Evolutionary conservation across 2,329 filamentous ascomycete species (phyloP), one percentile per base, ranked within the genome.

Genomic region (Trichoderma endophyticum): DNA sequence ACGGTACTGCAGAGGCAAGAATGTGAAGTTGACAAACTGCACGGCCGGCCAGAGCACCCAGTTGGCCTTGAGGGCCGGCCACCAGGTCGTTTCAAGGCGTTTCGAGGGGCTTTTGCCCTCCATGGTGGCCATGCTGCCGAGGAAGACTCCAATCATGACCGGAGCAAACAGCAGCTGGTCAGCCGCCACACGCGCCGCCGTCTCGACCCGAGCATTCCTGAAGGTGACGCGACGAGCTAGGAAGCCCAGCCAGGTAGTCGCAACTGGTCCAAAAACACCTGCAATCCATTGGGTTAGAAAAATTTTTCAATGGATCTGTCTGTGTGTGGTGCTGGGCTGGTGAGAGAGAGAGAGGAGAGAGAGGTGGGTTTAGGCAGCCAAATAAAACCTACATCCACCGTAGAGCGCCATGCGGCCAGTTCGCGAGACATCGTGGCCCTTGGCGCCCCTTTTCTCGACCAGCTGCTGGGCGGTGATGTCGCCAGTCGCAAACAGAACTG

Each of bases 391-490:
- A 93, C 91, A 85, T 75, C 93, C 92, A 74, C 93, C 93, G 80
- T 96, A 96, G 73, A 91, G 83, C 57, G 90, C 90, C 93, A 97
- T 96, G 77, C 93, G 90, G 12, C 86, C 90, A 34, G 93, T 95
- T 68, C 93, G 89, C 32, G 84, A 83, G 48, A 90, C 77, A 78
- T 95, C 92, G 81, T 99, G 95, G 75, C 92, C 92, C 76, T 91
- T 83, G 30, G 92, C 76, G 21, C 94, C 95, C 78, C 88, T 91
- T 81, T 90, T 91, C 84, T 98, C 95, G 73, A 99, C 93, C 43
- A 90, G 86, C 83, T 98, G 95, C 83, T 99, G 96, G 48, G 96
- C 94, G 76, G 97, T 91, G 73, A 92, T 86, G 84, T 99, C 96
- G 78, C 96, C 96, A 15, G 94, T 93, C 72, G 92, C 95, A 81